Percentiles rank a stretch among this genome's conserved stretches.
Conservation (phyloP, 2,329 filamentous ascomycete genomes). For the Microcera coccophila region DNA sequence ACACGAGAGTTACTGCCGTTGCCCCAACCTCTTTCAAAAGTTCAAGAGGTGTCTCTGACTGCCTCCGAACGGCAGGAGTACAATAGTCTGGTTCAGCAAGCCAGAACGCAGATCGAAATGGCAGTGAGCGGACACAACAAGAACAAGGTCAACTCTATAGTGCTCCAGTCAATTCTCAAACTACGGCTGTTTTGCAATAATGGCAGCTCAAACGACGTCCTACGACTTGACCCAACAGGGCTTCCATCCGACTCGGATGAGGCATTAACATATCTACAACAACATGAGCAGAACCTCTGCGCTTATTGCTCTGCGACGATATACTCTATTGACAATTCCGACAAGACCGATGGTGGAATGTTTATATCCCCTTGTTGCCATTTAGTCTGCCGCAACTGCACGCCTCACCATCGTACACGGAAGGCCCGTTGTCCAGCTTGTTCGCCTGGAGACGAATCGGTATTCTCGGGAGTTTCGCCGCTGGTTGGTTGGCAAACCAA, state of each 20-base stretch:
- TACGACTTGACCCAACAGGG: background rate
- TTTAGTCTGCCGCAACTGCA: conserved; percentile 1
- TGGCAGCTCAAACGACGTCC: conserved; percentile 1
- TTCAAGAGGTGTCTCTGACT: conserved; percentile 4
- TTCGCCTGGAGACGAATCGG: background rate
- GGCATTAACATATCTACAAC: conserved; percentile 2
- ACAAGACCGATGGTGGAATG: background rate
- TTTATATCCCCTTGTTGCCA: conserved; percentile 2
- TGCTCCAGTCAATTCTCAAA: conserved; percentile 2
- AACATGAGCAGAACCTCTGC: conserved; percentile 1
- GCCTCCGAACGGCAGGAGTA: conserved; percentile 32
- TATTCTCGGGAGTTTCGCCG: background rate
- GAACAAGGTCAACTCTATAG: conserved; percentile 1
- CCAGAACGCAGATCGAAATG: conserved; percentile 1
- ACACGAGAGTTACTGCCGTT: conserved; percentile 40
- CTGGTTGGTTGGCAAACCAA: background rate
- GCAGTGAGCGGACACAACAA: background rate
- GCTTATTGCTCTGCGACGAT: conserved; percentile 1
- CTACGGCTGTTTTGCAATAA: conserved; percentile 2
- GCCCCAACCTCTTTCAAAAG: conserved; percentile 18
- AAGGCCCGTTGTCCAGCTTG: conserved; percentile 1
- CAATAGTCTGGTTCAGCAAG: conserved; percentile 5
- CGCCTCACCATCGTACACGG: background rate
- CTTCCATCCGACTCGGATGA: conserved; percentile 2
- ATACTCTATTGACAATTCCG: conserved; percentile 2